Evolutionary conservation across 75 land plant genomes (phyloP).

Genomic region (Sequoia sempervirens): DNA sequence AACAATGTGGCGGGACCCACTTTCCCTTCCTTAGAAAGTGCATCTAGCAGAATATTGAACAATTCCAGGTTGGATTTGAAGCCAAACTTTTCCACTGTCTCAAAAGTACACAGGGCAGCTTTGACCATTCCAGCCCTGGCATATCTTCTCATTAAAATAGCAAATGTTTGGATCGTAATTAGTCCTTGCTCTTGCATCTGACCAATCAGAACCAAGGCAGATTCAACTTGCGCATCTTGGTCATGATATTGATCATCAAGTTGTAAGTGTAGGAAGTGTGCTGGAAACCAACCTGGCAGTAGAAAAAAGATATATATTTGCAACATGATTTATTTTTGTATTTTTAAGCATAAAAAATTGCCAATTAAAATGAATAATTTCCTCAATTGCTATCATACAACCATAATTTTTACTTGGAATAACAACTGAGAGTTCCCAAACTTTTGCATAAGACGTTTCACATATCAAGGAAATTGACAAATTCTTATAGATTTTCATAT

Average conservation of each 20-base stretch:
- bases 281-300: background rate
- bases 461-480: background rate
- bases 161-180: conserved; percentile 23
- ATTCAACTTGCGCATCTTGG: conserved; percentile 32
- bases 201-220: conserved; percentile 39
- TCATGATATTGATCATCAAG: conserved; percentile 38
- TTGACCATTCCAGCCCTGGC: conserved; percentile 43
- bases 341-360: background rate
- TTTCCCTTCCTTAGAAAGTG: conserved; percentile 56
- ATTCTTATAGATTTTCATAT: background rate
- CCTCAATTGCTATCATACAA: background rate
- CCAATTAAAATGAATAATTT: background rate
- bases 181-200: background rate
- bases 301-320: background rate
- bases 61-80: conserved; percentile 1
- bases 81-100: conserved; percentile 16
- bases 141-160: conserved; percentile 46
- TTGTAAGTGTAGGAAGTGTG: conserved; percentile 15
- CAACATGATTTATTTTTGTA: background rate
- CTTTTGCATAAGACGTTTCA: background rate
- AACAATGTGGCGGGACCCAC: conserved; percentile 29
- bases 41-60: conserved; percentile 42
- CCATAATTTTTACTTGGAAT: no score
- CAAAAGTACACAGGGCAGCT: conserved; percentile 46
- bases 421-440: background rate